Evolutionary conservation across 1,284 basidiomycete genomes (phyloP).

Genomic region (Coniferiporia weirii): DNA sequence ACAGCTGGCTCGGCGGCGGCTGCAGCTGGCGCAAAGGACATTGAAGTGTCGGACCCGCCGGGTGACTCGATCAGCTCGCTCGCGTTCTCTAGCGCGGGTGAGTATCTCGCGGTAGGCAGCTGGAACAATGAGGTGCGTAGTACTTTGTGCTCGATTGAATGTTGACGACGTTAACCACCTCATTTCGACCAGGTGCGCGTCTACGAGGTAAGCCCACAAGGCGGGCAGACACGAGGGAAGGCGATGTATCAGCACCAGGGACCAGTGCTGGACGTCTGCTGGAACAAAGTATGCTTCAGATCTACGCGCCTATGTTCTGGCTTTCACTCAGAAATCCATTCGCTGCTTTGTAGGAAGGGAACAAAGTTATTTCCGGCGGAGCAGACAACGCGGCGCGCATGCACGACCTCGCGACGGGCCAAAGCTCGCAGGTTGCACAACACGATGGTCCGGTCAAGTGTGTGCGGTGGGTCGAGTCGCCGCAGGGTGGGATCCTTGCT

Average conservation of each 20-base stretch:
- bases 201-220: constrained; percentile 50
- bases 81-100: constrained; percentile 57
- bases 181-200: constrained; percentile 44
- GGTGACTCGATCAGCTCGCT: constrained; percentile 70
- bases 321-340: neutral
- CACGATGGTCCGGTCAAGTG: constrained; percentile 81
- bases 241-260: constrained; percentile 82
- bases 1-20: constrained; percentile 18
- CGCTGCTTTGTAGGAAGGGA: constrained; percentile 53
- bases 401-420: constrained; percentile 76
- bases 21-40: constrained; percentile 46
- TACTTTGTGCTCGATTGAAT: neutral
- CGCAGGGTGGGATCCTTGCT: constrained; percentile 64
- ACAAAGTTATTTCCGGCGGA: constrained; percentile 79
- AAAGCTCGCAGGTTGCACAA: constrained; percentile 69
- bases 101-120: constrained; percentile 72
- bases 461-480: constrained; percentile 71
- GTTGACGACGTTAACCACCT: constrained; percentile 4
- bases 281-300: constrained; percentile 59
- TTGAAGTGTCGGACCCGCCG: constrained; percentile 71
- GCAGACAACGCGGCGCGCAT: constrained; percentile 81
- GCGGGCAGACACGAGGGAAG: constrained; percentile 65
- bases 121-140: constrained; percentile 72
- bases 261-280: constrained; percentile 78
- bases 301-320: neutral